Evolutionary conservation across 441 rosid genomes (phyloP), one percentile per base, ranked within the genome.

Genomic region (Dalechampia spathulata): DNA sequence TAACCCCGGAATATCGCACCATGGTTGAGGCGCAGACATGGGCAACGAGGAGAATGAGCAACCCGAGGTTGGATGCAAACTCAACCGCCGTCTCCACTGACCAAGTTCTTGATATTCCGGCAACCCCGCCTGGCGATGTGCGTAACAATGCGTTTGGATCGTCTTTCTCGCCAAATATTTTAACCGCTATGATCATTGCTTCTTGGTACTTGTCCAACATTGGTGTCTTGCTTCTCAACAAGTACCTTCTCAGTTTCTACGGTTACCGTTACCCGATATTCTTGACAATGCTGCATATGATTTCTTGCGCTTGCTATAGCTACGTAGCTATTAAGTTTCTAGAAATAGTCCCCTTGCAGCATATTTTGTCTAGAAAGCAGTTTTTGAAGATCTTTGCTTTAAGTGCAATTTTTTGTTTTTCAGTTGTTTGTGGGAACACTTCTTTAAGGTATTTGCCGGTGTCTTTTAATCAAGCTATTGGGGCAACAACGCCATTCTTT

Each of bases 11-110:
- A 22, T 62, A 26, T 5, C n/a, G 53, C 51, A 54, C 49, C 56
- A 86, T 88, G 96, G 94, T 92, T 67, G 98, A 92, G 75, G 88
- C 94, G 16, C 98, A 92, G 71, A 75, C 95, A 86, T 92, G 96
- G 98, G 75, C 93, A 10, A 92, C 98, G 17, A 73, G 96, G 75
- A 74, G 96, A 58, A 85, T 92, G 96, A 88, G 96, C 91, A 92
- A 92, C 46, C 95, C 96, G 20, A 75, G 98, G 42, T 54, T 88
- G 68, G 88, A 85, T 45, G 55, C 67, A 51, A 52, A 55, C 66
- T 47, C 50, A 46, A 73, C 75, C 21, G 64, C 82, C 40, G 57
- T 8, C 4, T 3, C 83, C 53, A 57, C 70, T 52, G 72, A 80
- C 78, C 78, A 78, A 17, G 75, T 62, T 43, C 43, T 92, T 42